Conservation (phyloP, 2,329 filamentous ascomycete species). For the Pezicula rhizophila region DNA sequence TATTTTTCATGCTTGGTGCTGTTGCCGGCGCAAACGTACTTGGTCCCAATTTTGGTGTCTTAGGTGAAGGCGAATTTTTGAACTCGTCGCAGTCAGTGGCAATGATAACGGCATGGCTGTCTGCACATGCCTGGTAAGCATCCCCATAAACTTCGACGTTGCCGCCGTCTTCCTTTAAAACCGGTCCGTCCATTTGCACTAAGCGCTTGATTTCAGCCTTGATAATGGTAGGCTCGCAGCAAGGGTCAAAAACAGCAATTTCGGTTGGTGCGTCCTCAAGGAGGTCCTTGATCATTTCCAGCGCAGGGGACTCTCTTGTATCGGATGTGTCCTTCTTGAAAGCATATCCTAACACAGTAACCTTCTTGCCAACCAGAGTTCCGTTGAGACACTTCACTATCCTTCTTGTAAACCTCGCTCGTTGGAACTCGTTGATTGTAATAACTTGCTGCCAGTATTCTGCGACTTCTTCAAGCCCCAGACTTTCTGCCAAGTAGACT, state of each 20-base stretch:
- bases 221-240: constrained; percentile 33
- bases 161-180: constrained; percentile 23
- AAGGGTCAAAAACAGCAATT: constrained; percentile 64
- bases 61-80: constrained; percentile 22
- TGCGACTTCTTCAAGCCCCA: constrained; percentile 65
- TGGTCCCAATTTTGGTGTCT: constrained; percentile 1
- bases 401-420: constrained; percentile 59
- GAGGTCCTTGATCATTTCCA: constrained; percentile 61
- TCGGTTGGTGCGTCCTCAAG: constrained; percentile 58
- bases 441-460: constrained; percentile 72
- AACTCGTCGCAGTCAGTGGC: constrained; percentile 50
- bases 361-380: constrained; percentile 63
- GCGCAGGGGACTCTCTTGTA: constrained; percentile 63
- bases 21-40: not conserved
- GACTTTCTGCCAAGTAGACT: constrained; percentile 65
- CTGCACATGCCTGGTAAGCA: constrained; percentile 38
- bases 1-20: not conserved
- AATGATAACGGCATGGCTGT: constrained; percentile 41
- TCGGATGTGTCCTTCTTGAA: constrained; percentile 79
- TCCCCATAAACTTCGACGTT: constrained; percentile 34
- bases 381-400: constrained; percentile 64
- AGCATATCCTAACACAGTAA: constrained; percentile 67
- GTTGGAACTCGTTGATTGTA: constrained; percentile 71
- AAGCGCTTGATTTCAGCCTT: constrained; percentile 31
- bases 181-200: constrained; percentile 21